Conservation (phyloP, 2,329 filamentous ascomycete species). For the Aspergillus sp. region DNA sequence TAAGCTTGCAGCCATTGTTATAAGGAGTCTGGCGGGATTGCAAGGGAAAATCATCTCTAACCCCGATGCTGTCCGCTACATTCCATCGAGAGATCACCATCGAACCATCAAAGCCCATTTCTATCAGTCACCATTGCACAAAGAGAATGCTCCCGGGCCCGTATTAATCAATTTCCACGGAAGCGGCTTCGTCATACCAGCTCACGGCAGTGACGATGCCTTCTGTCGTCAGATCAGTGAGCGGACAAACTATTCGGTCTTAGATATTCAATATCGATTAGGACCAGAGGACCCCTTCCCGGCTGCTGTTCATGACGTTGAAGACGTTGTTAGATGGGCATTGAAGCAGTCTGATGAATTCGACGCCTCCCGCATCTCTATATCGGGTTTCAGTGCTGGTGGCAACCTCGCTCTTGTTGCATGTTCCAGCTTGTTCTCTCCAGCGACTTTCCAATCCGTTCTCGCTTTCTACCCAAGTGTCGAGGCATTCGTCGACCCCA, state of each 20-base stretch:
- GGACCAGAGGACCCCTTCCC: constrained; percentile 36
- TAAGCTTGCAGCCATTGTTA: not conserved
- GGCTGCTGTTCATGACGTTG: constrained; percentile 29
- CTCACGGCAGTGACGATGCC: constrained; percentile 21
- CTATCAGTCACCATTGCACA: constrained; percentile 12
- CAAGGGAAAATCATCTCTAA: constrained; percentile 5
- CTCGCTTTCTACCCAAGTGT: constrained; percentile 26
- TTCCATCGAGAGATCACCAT: constrained; percentile 17
- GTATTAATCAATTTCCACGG: constrained; percentile 26
- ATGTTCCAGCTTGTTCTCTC: constrained; percentile 11
- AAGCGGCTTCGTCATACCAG: constrained; percentile 23
- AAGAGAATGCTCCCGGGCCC: constrained; percentile 6
- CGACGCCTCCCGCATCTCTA: constrained; percentile 21
- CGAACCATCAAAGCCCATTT: constrained; percentile 21
- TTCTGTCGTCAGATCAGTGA: constrained; percentile 19
- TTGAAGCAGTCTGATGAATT: constrained; percentile 23
- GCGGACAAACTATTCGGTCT: constrained; percentile 20
- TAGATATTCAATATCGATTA: constrained; percentile 34
- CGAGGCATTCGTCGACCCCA: constrained; percentile 9
- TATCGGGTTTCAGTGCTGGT: constrained; percentile 39
- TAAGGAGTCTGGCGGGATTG: not conserved
- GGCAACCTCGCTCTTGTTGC: constrained; percentile 31
- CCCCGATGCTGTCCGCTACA: constrained; percentile 15
- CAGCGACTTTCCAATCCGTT: constrained; percentile 17
- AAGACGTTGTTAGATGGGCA: constrained; percentile 29